phyloP scores from a whole-genome alignment of 225 moss, liverwort and hornwort species.

The Sphagnum tenellum region DNA sequence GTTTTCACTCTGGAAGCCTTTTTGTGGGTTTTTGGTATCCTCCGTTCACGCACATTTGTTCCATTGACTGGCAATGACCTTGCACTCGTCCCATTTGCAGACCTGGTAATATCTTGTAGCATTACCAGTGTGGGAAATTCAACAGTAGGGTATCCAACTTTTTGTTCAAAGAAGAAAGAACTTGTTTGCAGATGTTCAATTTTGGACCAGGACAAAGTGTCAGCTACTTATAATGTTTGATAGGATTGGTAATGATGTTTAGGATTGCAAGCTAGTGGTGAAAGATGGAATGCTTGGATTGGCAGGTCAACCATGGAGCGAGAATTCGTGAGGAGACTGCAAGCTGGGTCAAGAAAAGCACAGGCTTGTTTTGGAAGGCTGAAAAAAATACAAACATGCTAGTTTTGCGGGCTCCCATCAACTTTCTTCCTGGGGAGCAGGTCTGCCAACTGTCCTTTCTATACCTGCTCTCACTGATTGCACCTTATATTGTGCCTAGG shows the following conservation, averaged over 20 bases:
- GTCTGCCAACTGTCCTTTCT: conserved; percentile 3
- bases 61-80: conserved; percentile 81
- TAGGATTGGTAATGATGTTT: background rate
- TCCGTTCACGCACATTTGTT: conserved; percentile 78
- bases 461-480: no score
- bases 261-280: background rate
- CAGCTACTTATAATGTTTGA: no score
- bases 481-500: no score
- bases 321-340: conserved; percentile 17
- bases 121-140: background rate
- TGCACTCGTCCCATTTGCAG: conserved; percentile 83
- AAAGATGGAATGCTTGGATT: background rate
- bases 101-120: conserved; percentile 26
- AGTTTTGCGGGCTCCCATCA: conserved; percentile 36
- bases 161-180: background rate
- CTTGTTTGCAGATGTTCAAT: background rate
- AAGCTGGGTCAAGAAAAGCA: conserved; percentile 53
- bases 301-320: conserved; percentile 54
- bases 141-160: background rate
- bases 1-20: conserved; percentile 65
- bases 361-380: conserved; percentile 34
- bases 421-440: conserved; percentile 51
- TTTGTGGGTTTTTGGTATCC: conserved; percentile 77
- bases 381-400: conserved; percentile 29
- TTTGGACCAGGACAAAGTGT: no score